Evolutionary conservation across 805 yeast species (phyloP).

Genomic region (Candida hungchunana): DNA sequence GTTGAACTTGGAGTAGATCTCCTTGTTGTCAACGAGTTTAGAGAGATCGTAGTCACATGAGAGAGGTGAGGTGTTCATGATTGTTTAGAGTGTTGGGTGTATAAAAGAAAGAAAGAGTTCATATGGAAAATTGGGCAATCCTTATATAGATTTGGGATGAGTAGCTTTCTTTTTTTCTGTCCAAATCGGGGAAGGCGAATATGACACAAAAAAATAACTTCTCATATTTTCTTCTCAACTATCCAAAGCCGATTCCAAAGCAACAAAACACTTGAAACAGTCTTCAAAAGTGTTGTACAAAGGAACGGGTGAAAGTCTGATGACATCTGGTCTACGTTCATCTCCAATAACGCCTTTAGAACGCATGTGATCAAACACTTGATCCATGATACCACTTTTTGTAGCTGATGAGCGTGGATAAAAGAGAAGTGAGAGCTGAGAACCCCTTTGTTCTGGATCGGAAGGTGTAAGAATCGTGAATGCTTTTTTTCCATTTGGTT

Average conservation of each 20-base stretch:
- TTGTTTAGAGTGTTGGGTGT: too few species aligned
- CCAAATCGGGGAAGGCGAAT: too few species aligned
- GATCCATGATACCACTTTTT: constrained; percentile 53
- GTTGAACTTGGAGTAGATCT: too few species aligned
- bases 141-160: not conserved
- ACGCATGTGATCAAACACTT: constrained; percentile 45
- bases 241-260: constrained; percentile 6
- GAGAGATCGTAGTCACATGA: too few species aligned
- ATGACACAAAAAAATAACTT: too few species aligned
- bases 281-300: constrained; percentile 76
- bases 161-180: not conserved
- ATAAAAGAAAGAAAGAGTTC: too few species aligned
- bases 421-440: constrained; percentile 78
- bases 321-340: constrained; percentile 87
- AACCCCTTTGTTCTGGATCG: constrained; percentile 57
- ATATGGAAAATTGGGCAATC: not conserved
- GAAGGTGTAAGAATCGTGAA: constrained; percentile 75
- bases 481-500: constrained; percentile 12
- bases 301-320: constrained; percentile 84
- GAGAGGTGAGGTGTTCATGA: not conserved
- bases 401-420: constrained; percentile 39
- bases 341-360: constrained; percentile 71
- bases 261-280: constrained; percentile 6
- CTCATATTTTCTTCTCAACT: too few species aligned
- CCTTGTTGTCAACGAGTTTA: too few species aligned